Evolutionary conservation across 768 basidiomycete genomes (phyloP), one percentile per base, ranked within the genome.

Genomic region (Phanerodontia chrysosporium): DNA sequence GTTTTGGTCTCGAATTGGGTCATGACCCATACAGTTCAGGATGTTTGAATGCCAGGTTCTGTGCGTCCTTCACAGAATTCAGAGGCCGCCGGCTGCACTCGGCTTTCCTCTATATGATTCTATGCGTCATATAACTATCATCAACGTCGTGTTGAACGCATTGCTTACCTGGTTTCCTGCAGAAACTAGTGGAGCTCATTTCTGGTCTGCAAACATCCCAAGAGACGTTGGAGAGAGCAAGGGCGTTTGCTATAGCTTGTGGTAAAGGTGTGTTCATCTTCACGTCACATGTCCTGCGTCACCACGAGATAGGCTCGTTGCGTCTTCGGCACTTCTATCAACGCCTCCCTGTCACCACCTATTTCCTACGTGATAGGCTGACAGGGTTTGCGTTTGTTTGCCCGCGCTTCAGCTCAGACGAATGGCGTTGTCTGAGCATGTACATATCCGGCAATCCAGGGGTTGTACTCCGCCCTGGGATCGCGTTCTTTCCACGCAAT

Each of bases 181-280:
- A 75, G 93, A 91, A 90, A 87, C 77, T 97, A 6, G 94, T 97
- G n/a, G 95, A 98, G 70, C 76, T 98, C 5, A 97, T 98, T 54
- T 85, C 95, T 1, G 94, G 89, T 2, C 80, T 97, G 9, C 95
- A 98, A 83, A 96, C 95, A 1, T 87, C 89, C 8, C 74, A 79
- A 25, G 82, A 86, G 12, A 90, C 89, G 0, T 77, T 96, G 4
- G 83, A 87, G 28, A 79, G 89, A 21, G 86, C 95, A 8, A 84
- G 86, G 10, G 76, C 83, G 2, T 97, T 95, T 66, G 95, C 95
- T 0, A 70, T 83, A 55, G 90, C 92, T 36, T 96, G 94, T 68
- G 93, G 91, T 36, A 98, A 98, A 78, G 89, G 92, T 87, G 62
- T 35, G 75, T 61, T 42, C 9, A 13, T 27, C 52, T 35, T 51